phyloP scores from a whole-genome alignment of 352 stramenopile species.

The Thalassiosira livingstoniorum region DNA sequence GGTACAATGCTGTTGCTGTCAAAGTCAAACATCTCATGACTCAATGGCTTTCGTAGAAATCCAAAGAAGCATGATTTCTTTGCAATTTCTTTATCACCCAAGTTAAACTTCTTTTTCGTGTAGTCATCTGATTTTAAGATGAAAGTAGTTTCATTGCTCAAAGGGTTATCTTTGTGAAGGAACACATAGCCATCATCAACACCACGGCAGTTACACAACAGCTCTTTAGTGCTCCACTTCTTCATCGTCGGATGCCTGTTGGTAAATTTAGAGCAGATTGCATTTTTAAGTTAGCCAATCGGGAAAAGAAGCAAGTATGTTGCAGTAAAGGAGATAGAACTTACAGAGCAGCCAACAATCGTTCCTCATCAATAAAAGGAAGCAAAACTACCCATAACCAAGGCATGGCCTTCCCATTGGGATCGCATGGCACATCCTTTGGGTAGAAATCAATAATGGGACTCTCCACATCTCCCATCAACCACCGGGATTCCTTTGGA shows the following conservation, averaged over 20 bases:
- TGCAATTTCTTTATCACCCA: conserved; percentile 48
- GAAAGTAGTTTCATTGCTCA: conserved; percentile 53
- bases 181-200: conserved; percentile 86
- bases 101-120: conserved; percentile 55
- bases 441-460: conserved; percentile 98
- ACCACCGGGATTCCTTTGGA: conserved; percentile 90
- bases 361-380: conserved; percentile 98
- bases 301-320: conserved; percentile 14
- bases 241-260: conserved; percentile 77
- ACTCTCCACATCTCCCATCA: conserved; percentile 95
- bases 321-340: conserved; percentile 25
- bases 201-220: conserved; percentile 77
- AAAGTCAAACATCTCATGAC: conserved; percentile 74
- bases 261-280: not conserved
- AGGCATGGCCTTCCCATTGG: conserved; percentile 98
- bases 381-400: conserved; percentile 99
- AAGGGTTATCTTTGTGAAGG: conserved; percentile 70
- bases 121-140: conserved; percentile 58
- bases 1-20: conserved; percentile 69
- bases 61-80: conserved; percentile 72
- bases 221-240: conserved; percentile 84
- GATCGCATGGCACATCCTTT: conserved; percentile 94
- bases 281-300: not conserved
- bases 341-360: conserved; percentile 91
- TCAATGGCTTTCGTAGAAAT: conserved; percentile 75